Evolutionary conservation across 1,284 basidiomycete genomes (phyloP).

Genomic region (Xanthoconium separans): DNA sequence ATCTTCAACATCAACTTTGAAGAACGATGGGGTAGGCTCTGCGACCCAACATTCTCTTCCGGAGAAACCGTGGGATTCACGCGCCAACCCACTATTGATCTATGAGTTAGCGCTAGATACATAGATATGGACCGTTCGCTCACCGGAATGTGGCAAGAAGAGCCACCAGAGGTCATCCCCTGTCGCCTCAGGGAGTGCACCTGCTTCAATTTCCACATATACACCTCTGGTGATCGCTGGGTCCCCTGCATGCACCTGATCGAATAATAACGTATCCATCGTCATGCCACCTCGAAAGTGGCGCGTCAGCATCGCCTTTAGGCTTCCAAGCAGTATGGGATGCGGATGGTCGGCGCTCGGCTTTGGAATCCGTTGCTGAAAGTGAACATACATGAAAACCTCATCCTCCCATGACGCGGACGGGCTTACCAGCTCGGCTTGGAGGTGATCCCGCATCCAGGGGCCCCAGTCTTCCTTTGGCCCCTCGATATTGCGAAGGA

Average conservation of each 20-base stretch:
- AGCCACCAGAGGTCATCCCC: neutral
- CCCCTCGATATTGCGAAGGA: neutral
- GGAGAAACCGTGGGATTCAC: too few species aligned
- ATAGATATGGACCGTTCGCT: too few species aligned
- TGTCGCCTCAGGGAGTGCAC: neutral
- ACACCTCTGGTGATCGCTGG: neutral
- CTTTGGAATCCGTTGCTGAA: neutral
- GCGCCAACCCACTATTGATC: too few species aligned
- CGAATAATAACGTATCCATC: neutral
- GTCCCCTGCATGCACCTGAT: neutral
- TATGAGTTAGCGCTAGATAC: neutral
- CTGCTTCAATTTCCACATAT: neutral
- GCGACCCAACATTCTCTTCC: too few species aligned
- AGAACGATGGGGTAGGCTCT: too few species aligned
- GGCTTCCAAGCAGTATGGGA: neutral
- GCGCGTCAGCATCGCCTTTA: neutral
- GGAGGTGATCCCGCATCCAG: neutral
- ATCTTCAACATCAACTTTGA: too few species aligned
- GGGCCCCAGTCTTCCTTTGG: neutral
- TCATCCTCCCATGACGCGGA: neutral
- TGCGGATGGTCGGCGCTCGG: neutral
- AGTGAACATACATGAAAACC: neutral
- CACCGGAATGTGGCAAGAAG: neutral
- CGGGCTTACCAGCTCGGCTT: neutral
- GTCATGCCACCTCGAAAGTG: neutral